phyloP scores from a whole-genome alignment of 306 rosid genomes.

The Betula pendula region DNA sequence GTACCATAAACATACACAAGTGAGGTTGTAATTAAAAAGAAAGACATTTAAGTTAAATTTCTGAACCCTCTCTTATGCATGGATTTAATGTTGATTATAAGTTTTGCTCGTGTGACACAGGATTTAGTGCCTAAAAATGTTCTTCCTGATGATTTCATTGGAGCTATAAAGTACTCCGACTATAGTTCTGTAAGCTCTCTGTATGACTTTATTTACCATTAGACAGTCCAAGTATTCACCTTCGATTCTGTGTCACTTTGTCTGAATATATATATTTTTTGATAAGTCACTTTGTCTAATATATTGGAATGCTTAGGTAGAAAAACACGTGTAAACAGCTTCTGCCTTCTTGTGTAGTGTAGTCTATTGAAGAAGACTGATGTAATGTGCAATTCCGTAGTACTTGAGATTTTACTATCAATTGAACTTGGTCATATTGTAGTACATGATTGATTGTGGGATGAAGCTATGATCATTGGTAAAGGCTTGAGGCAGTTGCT shows the following conservation, averaged over 20 bases:
- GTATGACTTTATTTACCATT: not conserved
- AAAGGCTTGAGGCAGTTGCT: not conserved
- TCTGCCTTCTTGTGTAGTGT: not conserved
- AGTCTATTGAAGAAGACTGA: not conserved
- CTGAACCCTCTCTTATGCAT: not conserved
- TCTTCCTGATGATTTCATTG: conserved; percentile 71
- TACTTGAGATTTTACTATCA: not conserved
- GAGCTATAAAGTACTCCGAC: conserved; percentile 68
- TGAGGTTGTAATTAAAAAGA: not conserved
- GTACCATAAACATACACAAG: not conserved
- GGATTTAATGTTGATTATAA: conserved; percentile 27
- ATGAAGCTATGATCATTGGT: not conserved
- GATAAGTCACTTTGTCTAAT: too few species aligned
- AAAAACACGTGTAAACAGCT: not conserved
- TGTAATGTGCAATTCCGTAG: not conserved
- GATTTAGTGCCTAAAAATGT: conserved; percentile 63
- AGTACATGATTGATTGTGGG: not conserved
- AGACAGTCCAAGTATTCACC: not conserved
- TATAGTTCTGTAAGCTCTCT: conserved; percentile 79
- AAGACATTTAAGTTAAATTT: not conserved
- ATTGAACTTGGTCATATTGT: conserved; percentile 1
- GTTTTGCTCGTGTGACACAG: conserved; percentile 48
- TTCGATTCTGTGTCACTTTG: not conserved
- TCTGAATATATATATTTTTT: too few species aligned
- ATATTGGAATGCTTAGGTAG: not conserved